Evolutionary conservation across 2,329 filamentous ascomycete genomes (phyloP).

Genomic region (Arthrobotrys musiformis): DNA sequence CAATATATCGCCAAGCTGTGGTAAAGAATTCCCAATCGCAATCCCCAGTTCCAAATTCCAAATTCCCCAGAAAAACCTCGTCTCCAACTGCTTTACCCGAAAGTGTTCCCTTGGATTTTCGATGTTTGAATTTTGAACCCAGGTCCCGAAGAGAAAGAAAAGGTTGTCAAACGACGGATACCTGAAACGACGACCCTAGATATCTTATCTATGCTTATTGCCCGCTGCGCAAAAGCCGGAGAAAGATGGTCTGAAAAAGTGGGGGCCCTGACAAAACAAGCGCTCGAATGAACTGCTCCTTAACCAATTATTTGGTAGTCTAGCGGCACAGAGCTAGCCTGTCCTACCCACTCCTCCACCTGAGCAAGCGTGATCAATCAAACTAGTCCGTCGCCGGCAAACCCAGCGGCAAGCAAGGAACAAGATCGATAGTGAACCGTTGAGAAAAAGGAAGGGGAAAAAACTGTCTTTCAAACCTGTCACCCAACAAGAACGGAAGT

Average conservation of each 20-base stretch:
- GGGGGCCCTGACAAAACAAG: constrained; percentile 16
- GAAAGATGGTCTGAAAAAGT: constrained; percentile 2
- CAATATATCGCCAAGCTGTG: too few relatives aligned
- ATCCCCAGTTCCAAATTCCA: too few relatives aligned
- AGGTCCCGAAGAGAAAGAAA: too few relatives aligned
- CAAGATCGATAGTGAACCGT: not conserved
- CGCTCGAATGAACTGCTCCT: not conserved
- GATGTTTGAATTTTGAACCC: not conserved
- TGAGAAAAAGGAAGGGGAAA: not conserved
- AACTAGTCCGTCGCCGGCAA: constrained; percentile 4
- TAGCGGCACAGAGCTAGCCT: not conserved
- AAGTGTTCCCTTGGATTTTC: too few relatives aligned
- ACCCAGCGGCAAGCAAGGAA: constrained; percentile 5
- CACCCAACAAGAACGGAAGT: not conserved
- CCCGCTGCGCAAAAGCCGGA: not conserved
- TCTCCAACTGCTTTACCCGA: too few relatives aligned
- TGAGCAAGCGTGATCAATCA: not conserved
- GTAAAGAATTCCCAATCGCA: too few relatives aligned
- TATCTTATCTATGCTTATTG: not conserved
- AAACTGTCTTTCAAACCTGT: not conserved
- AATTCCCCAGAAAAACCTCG: too few relatives aligned
- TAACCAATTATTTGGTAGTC: not conserved
- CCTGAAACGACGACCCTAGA: not conserved
- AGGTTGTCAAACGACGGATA: not conserved
- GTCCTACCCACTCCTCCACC: not conserved